These are phyloP conservation scores for Diplodia corticola DNA, from an alignment of 2,329 filamentous ascomycete genomes.

Conservation along the genomic window DNA sequence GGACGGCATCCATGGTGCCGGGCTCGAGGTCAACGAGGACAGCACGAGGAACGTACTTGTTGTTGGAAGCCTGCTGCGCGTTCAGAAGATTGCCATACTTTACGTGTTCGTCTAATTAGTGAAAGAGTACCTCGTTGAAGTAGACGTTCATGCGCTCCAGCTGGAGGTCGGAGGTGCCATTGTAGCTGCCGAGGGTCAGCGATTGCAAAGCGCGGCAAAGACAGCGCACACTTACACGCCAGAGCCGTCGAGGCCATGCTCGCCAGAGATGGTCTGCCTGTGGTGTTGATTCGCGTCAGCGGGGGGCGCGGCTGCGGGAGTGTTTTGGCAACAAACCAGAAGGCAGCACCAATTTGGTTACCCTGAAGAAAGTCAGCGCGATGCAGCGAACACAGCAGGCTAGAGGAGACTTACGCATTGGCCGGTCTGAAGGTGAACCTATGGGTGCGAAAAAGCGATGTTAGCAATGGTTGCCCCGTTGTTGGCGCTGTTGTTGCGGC, in stretches of 20 bases:
- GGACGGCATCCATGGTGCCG: slow-evolving; percentile 99
- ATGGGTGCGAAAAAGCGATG: slow-evolving; percentile 47
- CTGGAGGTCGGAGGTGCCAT: slow-evolving; percentile 97
- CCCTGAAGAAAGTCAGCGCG: slow-evolving; percentile 61
- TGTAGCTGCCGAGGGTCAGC: slow-evolving; percentile 66
- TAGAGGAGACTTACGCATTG: slow-evolving; percentile 77
- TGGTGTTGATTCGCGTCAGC: slow-evolving; percentile 27
- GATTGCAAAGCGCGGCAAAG: slow-evolving; percentile 16
- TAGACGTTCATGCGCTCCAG: slow-evolving; percentile 99
- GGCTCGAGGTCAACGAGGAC: slow-evolving; percentile 99
- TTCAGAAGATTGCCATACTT: slow-evolving; percentile 32
- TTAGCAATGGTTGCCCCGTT: slow-evolving; percentile 57
- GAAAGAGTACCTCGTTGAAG: slow-evolving; percentile 77
- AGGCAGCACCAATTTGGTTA: slow-evolving; percentile 99
- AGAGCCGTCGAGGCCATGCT: slow-evolving; percentile 95
- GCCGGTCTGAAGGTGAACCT: slow-evolving; percentile 99
- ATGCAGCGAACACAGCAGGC: slow-evolving; percentile 22
- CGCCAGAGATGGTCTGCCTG: slow-evolving; percentile 59
- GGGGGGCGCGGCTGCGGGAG: neutral
- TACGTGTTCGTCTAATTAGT: slow-evolving; percentile 23
- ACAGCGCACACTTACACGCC: slow-evolving; percentile 72
- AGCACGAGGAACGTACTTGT: slow-evolving; percentile 99
- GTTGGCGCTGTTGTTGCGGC: slow-evolving; percentile 34
- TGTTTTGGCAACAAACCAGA: slow-evolving; percentile 67
- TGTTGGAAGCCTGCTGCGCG: slow-evolving; percentile 73